Base-by-base conservation (phyloP, 169 alveolate species). In the Toxoplasma gondii region DNA sequence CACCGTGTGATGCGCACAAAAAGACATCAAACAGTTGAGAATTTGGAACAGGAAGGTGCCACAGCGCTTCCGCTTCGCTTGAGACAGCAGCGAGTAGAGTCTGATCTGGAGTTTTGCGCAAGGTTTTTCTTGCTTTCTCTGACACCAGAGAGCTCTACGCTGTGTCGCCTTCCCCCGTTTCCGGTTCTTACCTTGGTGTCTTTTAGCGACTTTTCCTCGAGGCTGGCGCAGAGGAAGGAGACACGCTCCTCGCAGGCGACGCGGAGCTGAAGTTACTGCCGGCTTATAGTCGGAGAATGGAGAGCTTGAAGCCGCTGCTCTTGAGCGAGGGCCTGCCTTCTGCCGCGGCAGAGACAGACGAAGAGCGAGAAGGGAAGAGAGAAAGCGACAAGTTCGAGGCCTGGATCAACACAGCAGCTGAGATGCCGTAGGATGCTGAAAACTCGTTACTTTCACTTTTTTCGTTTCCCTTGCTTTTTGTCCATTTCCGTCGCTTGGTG, bases 151-250 rank as follows among this genome's bases (percentile, higher is more conserved):
- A n/a, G n/a, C n/a, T n/a, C 4, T 12, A 49, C 58, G 22, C 12
- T 49, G 22, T 49, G 58, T 12, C 12, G 58, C 58, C 58, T 49
- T 49, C 58, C 12, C 22, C 58, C 12, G 58, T 4, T 49, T 49
- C 12, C 58, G 58, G 22, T 49, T 27, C 74, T 16, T 31, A 4
- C 5, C 29, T 64, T 19, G 24, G 7, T 31, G n/a, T 27, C 29
- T 27, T 27, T 19, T 31, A 64, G 74, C 74, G 22, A 64, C 74
- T 64, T 27, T 78, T 78, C 22, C 45, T 78, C 86, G 49, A 38
- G 86, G 86, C 39, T 2, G 86, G 86, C 29, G 86, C 86, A 17
- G 86, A 78, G 45, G 86, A 78, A n/a, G 86, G 86, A 4, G 86
- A 78, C 45, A 38, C 45, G 27, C 86, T 78, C 10, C 45, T 9